These are phyloP conservation scores for Achaetomiella virescens DNA, from an alignment of 495 filamentous ascomycete species.

Conservation along the genomic window DNA sequence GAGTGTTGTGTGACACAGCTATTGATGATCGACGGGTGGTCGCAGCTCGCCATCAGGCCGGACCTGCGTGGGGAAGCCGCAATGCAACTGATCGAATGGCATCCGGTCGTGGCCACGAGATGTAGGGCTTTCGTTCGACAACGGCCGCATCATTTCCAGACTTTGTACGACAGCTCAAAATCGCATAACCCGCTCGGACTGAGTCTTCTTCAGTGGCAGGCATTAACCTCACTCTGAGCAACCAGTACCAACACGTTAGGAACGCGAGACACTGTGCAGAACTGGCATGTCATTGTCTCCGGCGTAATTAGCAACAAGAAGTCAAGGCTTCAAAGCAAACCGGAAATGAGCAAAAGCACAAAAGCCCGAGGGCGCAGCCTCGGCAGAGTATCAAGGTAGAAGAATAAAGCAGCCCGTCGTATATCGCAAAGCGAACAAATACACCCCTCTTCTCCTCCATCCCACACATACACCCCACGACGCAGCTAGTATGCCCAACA, in stretches of 20 bases:
- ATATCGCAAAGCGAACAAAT: slow-evolving; percentile 13
- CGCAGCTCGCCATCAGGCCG: background rate
- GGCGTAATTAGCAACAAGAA: slow-evolving; percentile 26
- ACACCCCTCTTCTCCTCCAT: slow-evolving; percentile 14
- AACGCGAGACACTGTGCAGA: slow-evolving; percentile 18
- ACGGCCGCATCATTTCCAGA: no score
- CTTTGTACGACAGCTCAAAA: background rate
- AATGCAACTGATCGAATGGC: no score
- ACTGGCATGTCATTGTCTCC: slow-evolving; percentile 26
- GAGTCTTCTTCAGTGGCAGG: background rate
- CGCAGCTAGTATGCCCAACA: slow-evolving; percentile 4
- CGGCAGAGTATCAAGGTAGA: slow-evolving; percentile 24
- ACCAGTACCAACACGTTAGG: background rate
- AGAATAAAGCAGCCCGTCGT: slow-evolving; percentile 11
- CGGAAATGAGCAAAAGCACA: slow-evolving; percentile 10
- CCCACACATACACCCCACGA: background rate
- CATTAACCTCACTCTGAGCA: no score
- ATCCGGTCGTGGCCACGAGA: background rate
- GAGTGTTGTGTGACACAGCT: background rate
- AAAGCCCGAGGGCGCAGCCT: slow-evolving; percentile 23
- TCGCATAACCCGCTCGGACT: background rate
- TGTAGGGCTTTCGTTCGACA: background rate
- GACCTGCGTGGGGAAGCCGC: background rate
- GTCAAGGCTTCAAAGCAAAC: slow-evolving; percentile 3
- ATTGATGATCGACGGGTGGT: background rate